Base-by-base conservation (phyloP, 2,329 filamentous ascomycete species). In the Tolypocladium nubicola region DNA sequence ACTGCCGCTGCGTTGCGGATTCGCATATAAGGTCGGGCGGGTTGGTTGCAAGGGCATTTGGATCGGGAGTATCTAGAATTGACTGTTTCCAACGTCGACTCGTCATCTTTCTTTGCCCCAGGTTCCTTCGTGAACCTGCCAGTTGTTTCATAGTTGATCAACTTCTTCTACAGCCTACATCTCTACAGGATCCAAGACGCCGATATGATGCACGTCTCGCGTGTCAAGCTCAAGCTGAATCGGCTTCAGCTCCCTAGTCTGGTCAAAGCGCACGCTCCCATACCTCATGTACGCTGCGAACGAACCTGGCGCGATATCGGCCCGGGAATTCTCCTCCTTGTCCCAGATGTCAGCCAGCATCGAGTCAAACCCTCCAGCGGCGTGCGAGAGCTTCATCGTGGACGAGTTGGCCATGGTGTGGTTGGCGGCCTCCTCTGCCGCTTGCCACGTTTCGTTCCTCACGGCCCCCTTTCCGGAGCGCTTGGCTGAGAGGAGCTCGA, bases 311-410 rank as follows among this genome's bases (percentile, higher is more conserved):
- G 58, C 65, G 26, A 61, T 60, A 55, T 73, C 68, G 26, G 64
- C 68, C 11, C 64, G 65, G 40, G 65, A 60, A 52, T 73, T 67
- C 55, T 72, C 71, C 19, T 62, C 58, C 58, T 59, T 53, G 54
- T 73, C 70, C 53, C 68, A 64, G 11, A 73, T 54, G 7, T 61
- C 58, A 0, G 70, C 70, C 19, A 68, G 50, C 43, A 54, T 57
- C 6, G 52, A 58, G 26, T 63, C 61, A 40, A 70, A 40, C 1
- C 61, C 61, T 56, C 69, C 68, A 0, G 66, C 52, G 1, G 55
- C 70, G 58, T 71, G 71, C 1, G 66, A 68, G n/a, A 74, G 66
- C 57, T 73, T 74, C 60, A 71, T 64, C 65, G 71, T 63, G 4
- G 63, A 63, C 4, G 66, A 65, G 47, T 64, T 62, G 13, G 70